Percentiles rank a stretch among this genome's conserved stretches.
phyloP scores from a whole-genome alignment of 768 basidiomycete species.

The Piloderma croceum region DNA sequence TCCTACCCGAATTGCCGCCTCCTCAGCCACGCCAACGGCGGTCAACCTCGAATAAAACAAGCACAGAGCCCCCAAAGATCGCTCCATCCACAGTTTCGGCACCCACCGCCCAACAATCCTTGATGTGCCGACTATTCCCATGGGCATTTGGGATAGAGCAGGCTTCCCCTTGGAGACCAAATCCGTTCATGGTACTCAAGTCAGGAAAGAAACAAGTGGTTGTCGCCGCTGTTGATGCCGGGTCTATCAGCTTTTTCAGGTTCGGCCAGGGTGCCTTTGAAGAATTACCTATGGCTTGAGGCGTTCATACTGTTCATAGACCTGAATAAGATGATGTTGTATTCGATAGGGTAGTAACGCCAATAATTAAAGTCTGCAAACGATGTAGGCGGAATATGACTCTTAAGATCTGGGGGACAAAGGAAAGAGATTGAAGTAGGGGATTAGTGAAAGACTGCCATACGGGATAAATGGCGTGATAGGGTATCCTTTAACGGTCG shows the following conservation, averaged over 20 bases:
- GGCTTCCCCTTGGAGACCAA: conserved; percentile 38
- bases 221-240: conserved; percentile 84
- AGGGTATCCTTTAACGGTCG: too few species aligned
- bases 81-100: conserved; percentile 9
- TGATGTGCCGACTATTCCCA: conserved; percentile 8
- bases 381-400: too few species aligned
- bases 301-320: too few species aligned
- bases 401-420: too few species aligned
- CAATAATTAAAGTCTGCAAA: too few species aligned
- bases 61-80: conserved; percentile 4
- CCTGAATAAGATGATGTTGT: too few species aligned
- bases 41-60: conserved; percentile 24
- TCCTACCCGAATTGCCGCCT: conserved; percentile 56
- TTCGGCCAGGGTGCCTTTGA: conserved; percentile 83
- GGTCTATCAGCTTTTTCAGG: conserved; percentile 82
- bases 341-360: too few species aligned
- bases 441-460: too few species aligned
- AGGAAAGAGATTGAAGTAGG: too few species aligned
- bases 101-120: not conserved
- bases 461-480: too few species aligned
- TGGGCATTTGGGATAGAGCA: conserved; percentile 21
- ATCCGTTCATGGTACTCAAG: conserved; percentile 79
- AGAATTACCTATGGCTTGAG: conserved; percentile 79
- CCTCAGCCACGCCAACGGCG: conserved; percentile 49
- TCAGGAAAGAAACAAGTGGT: conserved; percentile 79